These are phyloP conservation scores for Sporothrix pseudoabietina DNA, from an alignment of 2,329 filamentous ascomycete genomes.

Conservation along the genomic window DNA sequence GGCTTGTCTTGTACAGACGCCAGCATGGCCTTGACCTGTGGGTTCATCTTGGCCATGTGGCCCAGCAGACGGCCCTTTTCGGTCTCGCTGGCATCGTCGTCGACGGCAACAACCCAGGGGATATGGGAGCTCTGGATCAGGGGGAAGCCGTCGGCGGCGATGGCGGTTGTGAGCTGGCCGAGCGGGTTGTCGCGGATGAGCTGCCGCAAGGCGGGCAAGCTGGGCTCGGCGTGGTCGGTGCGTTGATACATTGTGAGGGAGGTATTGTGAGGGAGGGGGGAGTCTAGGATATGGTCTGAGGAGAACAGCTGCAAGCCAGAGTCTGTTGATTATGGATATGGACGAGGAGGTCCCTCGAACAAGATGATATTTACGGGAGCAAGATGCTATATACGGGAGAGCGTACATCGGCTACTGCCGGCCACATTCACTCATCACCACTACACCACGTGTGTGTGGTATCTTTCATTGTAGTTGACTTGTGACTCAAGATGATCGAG, in stretches of 20 bases:
- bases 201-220: conserved; percentile 52
- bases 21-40: conserved; percentile 63
- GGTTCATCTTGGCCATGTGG: conserved; percentile 65
- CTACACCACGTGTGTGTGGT: background rate
- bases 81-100: conserved; percentile 46
- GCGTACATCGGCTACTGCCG: background rate
- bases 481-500: conserved; percentile 1
- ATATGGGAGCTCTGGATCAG: conserved; percentile 63
- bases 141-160: conserved; percentile 52
- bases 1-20: conserved; percentile 44
- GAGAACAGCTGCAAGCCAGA: background rate
- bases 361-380: background rate
- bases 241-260: conserved; percentile 58
- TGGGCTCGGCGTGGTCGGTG: conserved; percentile 54
- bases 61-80: conserved; percentile 56
- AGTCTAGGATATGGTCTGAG: background rate
- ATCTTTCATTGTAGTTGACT: background rate
- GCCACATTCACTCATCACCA: background rate
- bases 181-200: conserved; percentile 63
- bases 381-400: background rate
- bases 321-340: background rate
- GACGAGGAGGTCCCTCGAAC: background rate
- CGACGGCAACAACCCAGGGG: conserved; percentile 59
- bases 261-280: background rate
- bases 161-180: conserved; percentile 64